These are phyloP conservation scores for Aspergillus conjunctus DNA, from an alignment of 495 filamentous ascomycete genomes.

Conservation along the genomic window DNA sequence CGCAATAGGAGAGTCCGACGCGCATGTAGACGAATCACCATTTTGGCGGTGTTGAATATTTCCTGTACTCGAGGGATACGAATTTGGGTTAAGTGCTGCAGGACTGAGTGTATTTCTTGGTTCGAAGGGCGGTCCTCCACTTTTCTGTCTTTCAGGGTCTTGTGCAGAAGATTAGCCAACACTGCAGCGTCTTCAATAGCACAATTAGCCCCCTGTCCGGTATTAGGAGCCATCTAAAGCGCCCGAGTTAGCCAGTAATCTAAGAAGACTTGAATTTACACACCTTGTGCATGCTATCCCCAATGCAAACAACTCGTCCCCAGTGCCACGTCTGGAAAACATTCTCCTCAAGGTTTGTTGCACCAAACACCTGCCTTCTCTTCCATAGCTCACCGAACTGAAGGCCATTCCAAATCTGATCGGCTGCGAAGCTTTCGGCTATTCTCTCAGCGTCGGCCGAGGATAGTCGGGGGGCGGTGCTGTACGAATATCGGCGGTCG, in stretches of 20 bases:
- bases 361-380: constrained; percentile 1
- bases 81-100: background rate
- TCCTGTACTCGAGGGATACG: background rate
- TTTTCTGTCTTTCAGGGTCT: no score
- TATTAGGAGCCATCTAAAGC: constrained; percentile 29
- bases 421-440: background rate
- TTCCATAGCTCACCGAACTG: constrained; percentile 27
- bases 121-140: background rate
- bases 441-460: constrained; percentile 4
- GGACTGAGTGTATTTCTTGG: background rate
- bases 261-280: background rate
- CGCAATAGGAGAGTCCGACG: constrained; percentile 9
- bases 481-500: constrained; percentile 36
- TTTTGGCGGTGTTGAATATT: constrained; percentile 12
- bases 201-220: constrained; percentile 31
- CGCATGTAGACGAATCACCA: constrained; percentile 22
- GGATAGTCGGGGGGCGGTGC: constrained; percentile 39
- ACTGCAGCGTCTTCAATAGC: constrained; percentile 30
- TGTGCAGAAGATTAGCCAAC: constrained; percentile 16
- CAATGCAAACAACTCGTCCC: constrained; percentile 27
- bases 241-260: background rate
- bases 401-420: constrained; percentile 18
- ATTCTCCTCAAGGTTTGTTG: constrained; percentile 28
- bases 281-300: constrained; percentile 33
- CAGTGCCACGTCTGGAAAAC: constrained; percentile 25